Conservation (phyloP, 352 stramenopile genomes). For the Elongisporangium anandrum region DNA sequence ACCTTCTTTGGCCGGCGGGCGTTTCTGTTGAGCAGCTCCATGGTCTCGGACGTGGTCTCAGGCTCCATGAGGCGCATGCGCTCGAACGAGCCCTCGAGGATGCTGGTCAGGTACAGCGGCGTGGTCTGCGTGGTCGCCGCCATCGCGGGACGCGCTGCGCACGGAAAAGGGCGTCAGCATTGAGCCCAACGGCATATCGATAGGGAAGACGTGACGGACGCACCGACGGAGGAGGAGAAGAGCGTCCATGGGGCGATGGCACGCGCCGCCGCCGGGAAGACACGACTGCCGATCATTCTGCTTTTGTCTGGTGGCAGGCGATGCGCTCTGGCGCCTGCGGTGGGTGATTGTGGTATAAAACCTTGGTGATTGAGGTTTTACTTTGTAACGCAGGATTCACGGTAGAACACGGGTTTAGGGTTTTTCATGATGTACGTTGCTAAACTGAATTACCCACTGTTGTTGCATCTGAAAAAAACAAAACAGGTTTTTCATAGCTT, state of each 20-base stretch:
- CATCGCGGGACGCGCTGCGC: constrained; percentile 1
- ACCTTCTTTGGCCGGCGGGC: constrained; percentile 82
- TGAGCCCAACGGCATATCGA: not conserved
- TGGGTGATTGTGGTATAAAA: constrained; percentile 5
- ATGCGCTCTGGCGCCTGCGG: constrained; percentile 1
- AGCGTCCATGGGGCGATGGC: constrained; percentile 28
- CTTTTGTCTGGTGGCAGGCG: constrained; percentile 2
- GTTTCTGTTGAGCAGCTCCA: constrained; percentile 83
- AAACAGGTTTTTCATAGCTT: too few relatives aligned
- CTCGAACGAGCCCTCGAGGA: constrained; percentile 21
- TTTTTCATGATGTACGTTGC: too few relatives aligned
- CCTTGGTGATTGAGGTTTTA: not conserved
- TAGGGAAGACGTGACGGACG: not conserved
- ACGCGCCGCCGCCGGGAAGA: constrained; percentile 24
- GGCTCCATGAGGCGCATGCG: constrained; percentile 47
- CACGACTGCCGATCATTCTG: constrained; percentile 15
- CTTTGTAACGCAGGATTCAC: too few relatives aligned
- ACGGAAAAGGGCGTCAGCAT: not conserved
- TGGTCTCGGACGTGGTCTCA: constrained; percentile 37
- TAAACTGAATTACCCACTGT: too few relatives aligned
- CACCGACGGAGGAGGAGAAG: constrained; percentile 20
- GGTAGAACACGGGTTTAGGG: too few relatives aligned
- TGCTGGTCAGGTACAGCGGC: constrained; percentile 7
- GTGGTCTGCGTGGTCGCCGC: not conserved
- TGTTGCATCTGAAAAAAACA: too few relatives aligned